Evolutionary conservation across 306 rosid genomes (phyloP).

Genomic region (Cyclanthera cordifolia): DNA sequence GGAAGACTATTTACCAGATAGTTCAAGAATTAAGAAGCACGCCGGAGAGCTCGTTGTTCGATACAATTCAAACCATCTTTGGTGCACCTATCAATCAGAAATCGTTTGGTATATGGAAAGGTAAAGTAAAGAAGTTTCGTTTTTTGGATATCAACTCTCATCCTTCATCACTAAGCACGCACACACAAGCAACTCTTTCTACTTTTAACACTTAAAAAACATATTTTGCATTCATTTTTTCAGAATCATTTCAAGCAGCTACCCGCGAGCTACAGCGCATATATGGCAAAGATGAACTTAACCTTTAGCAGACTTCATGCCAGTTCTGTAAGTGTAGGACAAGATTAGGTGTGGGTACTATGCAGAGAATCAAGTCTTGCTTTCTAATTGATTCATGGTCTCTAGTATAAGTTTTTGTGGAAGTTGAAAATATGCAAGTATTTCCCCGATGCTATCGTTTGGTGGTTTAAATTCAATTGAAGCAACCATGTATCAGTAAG

Average conservation of each 20-base stretch:
- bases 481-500: not conserved
- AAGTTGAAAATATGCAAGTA: not conserved
- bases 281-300: conserved; percentile 65
- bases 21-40: conserved; percentile 79
- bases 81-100: conserved; percentile 82
- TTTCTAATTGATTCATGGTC: not conserved
- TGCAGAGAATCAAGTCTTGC: conserved; percentile 7
- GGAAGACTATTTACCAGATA: conserved; percentile 72
- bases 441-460: not conserved
- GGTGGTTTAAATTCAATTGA: not conserved
- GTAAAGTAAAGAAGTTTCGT: conserved; percentile 32
- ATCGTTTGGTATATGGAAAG: conserved; percentile 71
- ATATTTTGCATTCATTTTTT: conserved; percentile 10
- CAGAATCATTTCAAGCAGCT: conserved; percentile 91
- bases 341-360: conserved; percentile 15
- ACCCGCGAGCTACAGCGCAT: conserved; percentile 85
- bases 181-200: not conserved
- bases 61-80: conserved; percentile 59
- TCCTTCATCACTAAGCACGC: no score
- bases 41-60: conserved; percentile 62
- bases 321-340: conserved; percentile 16
- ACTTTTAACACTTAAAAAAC: no score
- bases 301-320: conserved; percentile 22
- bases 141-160: not conserved
- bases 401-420: not conserved